A percentile compares a stretch with the other conserved stretches of the same genome.
Evolutionary conservation across 2,329 filamentous ascomycete species (phyloP).

Genomic region (Colletotrichum australisinense): DNA sequence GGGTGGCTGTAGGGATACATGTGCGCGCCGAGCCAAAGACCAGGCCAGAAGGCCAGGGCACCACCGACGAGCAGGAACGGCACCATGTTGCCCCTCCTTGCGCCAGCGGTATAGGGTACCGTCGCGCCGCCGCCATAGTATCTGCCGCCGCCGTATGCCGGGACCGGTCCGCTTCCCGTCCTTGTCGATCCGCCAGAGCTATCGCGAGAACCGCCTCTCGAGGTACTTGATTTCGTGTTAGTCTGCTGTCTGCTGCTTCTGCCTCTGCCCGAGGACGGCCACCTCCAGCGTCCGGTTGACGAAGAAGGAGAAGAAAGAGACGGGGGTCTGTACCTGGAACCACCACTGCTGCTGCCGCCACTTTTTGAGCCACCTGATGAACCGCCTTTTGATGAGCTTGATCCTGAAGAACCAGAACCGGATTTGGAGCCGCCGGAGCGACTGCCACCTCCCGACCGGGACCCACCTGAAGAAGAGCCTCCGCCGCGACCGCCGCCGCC

Average conservation of each 20-base stretch:
- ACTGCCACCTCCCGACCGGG: not conserved
- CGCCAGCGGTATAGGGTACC: slow-evolving; percentile 70
- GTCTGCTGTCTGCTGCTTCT: not conserved
- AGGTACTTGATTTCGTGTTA: not conserved
- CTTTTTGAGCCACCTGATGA: slow-evolving; percentile 21
- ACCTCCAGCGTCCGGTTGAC: slow-evolving; percentile 10
- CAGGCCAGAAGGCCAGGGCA: slow-evolving; percentile 70
- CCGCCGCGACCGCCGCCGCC: slow-evolving; percentile 57
- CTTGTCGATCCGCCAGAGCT: slow-evolving; percentile 64
- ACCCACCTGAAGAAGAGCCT: slow-evolving; percentile 29
- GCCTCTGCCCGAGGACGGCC: not conserved
- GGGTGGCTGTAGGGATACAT: slow-evolving; percentile 70
- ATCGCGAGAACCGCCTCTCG: slow-evolving; percentile 27
- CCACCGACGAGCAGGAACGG: slow-evolving; percentile 63
- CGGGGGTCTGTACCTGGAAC: slow-evolving; percentile 30
- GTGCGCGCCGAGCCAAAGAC: slow-evolving; percentile 63
- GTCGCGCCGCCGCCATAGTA: slow-evolving; percentile 76
- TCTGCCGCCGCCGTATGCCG: slow-evolving; percentile 68
- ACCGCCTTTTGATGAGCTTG: slow-evolving; percentile 41
- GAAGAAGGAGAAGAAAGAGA: not conserved
- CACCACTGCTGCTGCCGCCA: slow-evolving; percentile 27
- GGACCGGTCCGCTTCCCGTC: slow-evolving; percentile 67
- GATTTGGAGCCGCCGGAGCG: slow-evolving; percentile 3
- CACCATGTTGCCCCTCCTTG: slow-evolving; percentile 44
- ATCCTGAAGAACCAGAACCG: slow-evolving; percentile 34